Evolutionary conservation across 2,329 filamentous ascomycete species (phyloP), one percentile per base, ranked within the genome.

Genomic region (Aspergillus ustus): DNA sequence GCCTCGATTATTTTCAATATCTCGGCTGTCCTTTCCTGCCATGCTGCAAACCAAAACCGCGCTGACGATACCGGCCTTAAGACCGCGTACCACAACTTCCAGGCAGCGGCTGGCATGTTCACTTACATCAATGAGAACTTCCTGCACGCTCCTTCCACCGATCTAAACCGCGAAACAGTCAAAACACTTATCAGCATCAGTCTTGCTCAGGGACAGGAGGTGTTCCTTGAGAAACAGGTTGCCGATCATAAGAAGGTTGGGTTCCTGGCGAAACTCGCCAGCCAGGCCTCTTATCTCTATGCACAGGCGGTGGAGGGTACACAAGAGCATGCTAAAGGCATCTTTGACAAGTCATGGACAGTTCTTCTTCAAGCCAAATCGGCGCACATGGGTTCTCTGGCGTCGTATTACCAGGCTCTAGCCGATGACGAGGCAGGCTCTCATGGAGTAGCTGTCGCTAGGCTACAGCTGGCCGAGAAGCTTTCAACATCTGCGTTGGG

Each of bases 91-190:
- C 94, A 99, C 78, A 97, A 93, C 20, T 98, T 98, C 81, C 95
- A 99, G 78, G 95, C 95, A 45, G 93, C 94, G 7, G 95, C 95
- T 9, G 95, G 95, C 81, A 99, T 99, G 95, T 99, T 98, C 78
- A 98, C 94, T 57, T 99, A 99, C 73, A 99, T 99, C 81, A 99
- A 99, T 78, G 95, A 99, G 80, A 99, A 99, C 80, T 99, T 99
- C 75, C 83, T 99, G 40, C 95, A 99, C 72, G 95, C 95, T 1
- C 95, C 96, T 0, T 97, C 93, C 8, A 93, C 92, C n/a, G 95
- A 99, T 73, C 80, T 99, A 52, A 98, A 93, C 75, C 84, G 95
- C 63, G 94, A 99, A 54, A 99, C 95, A 0, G 92, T 99, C 72
- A 97, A 97, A 80, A 93, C 92, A 0, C 79, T 99, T 67, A 98